A percentile compares a stretch with the other conserved stretches of the same genome.
Conservation (phyloP, 306 rosid genomes). For the Inga laurina region DNA sequence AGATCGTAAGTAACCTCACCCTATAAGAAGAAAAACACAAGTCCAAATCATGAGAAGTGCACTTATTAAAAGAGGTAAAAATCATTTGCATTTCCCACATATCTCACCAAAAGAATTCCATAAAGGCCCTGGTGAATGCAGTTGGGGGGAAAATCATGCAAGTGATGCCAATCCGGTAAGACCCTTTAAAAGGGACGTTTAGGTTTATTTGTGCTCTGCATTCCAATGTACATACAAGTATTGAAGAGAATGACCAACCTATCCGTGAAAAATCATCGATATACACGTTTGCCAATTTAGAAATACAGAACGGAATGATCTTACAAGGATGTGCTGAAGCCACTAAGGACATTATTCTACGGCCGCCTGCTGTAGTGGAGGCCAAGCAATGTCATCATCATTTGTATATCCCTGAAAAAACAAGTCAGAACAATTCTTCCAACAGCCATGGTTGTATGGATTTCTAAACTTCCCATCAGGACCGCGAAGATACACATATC, state of each 20-base stretch:
- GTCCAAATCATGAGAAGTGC: too few relatives aligned
- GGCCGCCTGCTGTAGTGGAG: slow-evolving; percentile 67
- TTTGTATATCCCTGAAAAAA: slow-evolving; percentile 66
- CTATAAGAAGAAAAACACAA: too few relatives aligned
- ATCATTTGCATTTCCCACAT: neutral
- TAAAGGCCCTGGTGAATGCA: slow-evolving; percentile 16
- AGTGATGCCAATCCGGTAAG: neutral
- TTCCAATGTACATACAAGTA: slow-evolving; percentile 46
- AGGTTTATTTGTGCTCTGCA: slow-evolving; percentile 35
- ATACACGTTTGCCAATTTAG: slow-evolving; percentile 17
- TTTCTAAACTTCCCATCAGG: slow-evolving; percentile 82
- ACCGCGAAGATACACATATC: slow-evolving; percentile 81
- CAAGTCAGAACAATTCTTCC: slow-evolving; percentile 81
- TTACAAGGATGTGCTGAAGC: slow-evolving; percentile 29
- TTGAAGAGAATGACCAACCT: slow-evolving; percentile 28
- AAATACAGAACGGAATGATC: slow-evolving; percentile 25
- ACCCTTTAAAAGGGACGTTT: neutral
- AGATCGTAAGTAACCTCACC: too few relatives aligned
- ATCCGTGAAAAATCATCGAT: slow-evolving; percentile 29
- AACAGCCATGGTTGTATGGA: slow-evolving; percentile 79
- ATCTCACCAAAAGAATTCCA: neutral
- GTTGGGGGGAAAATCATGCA: neutral
- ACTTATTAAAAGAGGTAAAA: too few relatives aligned
- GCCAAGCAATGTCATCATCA: slow-evolving; percentile 76
- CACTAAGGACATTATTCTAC: slow-evolving; percentile 34